These are phyloP conservation scores for Aspergillus asperescens DNA, from an alignment of 495 filamentous ascomycete species.

Conservation along the genomic window DNA sequence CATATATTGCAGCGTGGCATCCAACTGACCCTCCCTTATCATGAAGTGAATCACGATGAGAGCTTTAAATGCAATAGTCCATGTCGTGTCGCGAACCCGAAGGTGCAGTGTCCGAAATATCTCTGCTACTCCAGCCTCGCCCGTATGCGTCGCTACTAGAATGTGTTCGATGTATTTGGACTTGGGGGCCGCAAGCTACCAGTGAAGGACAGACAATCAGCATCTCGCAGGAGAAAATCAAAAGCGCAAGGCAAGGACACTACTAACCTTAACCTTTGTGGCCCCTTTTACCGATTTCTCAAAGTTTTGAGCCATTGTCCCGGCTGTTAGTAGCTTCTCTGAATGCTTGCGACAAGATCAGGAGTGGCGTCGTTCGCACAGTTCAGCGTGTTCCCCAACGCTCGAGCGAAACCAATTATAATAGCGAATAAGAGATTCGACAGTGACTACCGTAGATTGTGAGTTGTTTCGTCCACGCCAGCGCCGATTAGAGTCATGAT, in stretches of 20 bases:
- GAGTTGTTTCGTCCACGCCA: constrained; percentile 23
- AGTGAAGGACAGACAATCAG: constrained; percentile 11
- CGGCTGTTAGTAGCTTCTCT: constrained; percentile 5
- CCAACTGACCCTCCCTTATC: constrained; percentile 90
- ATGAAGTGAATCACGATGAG: constrained; percentile 95
- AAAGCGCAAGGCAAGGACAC: not conserved
- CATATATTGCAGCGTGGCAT: constrained; percentile 82
- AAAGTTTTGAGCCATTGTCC: constrained; percentile 70
- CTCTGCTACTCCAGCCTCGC: constrained; percentile 92
- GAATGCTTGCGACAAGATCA: constrained; percentile 5
- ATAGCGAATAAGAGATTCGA: not conserved
- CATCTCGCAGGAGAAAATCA: not conserved
- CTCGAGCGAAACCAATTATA: not conserved
- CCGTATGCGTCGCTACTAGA: constrained; percentile 87
- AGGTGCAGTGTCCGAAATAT: constrained; percentile 88
- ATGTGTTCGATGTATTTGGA: constrained; percentile 99
- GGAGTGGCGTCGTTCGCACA: constrained; percentile 5
- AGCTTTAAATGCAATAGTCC: constrained; percentile 94
- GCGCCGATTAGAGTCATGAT: constrained; percentile 25
- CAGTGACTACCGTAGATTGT: constrained; percentile 21
- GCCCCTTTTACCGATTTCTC: constrained; percentile 93
- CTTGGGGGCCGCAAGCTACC: constrained; percentile 88
- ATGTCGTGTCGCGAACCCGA: constrained; percentile 89
- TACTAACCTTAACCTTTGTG: constrained; percentile 83
- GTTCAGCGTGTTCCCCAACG: not conserved